A percentile compares a stretch with the other conserved stretches of the same genome.
These are phyloP conservation scores for Verticillium klebahnii DNA, from an alignment of 2,329 filamentous ascomycete genomes.

Conservation along the genomic window DNA sequence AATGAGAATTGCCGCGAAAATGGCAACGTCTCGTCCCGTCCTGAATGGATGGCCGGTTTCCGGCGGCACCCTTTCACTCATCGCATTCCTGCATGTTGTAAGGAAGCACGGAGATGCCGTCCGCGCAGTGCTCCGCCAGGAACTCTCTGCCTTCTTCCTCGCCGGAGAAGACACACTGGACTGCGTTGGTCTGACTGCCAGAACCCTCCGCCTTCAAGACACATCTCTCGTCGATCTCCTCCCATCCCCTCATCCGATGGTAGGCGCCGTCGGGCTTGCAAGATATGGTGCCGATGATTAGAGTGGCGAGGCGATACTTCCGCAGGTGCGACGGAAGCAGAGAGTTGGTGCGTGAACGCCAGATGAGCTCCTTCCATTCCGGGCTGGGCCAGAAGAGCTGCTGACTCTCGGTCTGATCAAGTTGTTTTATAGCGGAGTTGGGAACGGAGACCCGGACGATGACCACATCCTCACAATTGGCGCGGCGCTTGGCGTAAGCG, in stretches of 20 bases:
- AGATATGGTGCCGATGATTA: conserved; percentile 11
- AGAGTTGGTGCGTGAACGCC: neutral
- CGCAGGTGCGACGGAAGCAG: neutral
- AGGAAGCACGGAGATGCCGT: neutral
- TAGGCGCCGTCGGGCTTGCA: conserved; percentile 3
- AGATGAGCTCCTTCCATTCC: conserved; percentile 13
- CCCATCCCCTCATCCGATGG: neutral
- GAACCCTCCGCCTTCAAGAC: conserved; percentile 2
- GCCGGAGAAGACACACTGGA: conserved; percentile 9
- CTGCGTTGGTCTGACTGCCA: neutral
- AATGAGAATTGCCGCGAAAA: too few species aligned
- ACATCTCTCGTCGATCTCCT: conserved; percentile 5
- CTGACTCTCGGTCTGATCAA: conserved; percentile 3
- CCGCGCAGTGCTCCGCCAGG: neutral
- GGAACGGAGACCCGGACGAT: conserved; percentile 10
- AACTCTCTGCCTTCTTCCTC: conserved; percentile 1
- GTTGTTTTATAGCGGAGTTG: conserved; percentile 2
- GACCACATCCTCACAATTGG: conserved; percentile 6
- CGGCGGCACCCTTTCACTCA: neutral
- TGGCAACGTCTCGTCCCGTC: too few species aligned
- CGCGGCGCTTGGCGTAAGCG: conserved; percentile 12
- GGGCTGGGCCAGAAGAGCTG: conserved; percentile 8
- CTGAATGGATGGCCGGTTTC: too few species aligned
- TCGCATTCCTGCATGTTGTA: neutral
- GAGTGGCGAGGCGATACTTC: conserved; percentile 7